Conservation (phyloP, 352 stramenopile genomes). For the Globisporangium cederbergense region DNA sequence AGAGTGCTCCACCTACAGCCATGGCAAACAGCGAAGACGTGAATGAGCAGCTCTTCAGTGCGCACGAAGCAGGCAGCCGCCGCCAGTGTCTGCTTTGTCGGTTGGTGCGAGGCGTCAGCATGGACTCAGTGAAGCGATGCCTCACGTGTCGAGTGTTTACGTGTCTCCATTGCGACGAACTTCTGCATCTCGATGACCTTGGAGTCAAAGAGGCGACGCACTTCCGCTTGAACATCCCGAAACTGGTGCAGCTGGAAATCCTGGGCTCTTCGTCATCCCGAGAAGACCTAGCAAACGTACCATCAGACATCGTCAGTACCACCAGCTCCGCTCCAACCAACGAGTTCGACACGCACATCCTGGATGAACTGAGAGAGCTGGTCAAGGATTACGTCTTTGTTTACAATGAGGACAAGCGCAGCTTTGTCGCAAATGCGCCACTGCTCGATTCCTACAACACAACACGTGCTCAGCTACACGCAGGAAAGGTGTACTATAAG, state of each 20-base stretch:
- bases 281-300: not conserved
- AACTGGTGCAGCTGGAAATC: not conserved
- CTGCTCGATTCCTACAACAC: not conserved
- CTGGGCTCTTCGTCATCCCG: no score
- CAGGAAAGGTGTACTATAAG: conserved; percentile 4
- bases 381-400: conserved; percentile 25
- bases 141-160: conserved; percentile 41
- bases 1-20: not conserved
- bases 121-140: conserved; percentile 31
- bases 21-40: not conserved
- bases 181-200: conserved; percentile 59
- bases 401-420: conserved; percentile 15
- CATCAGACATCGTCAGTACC: not conserved
- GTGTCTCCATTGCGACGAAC: conserved; percentile 41
- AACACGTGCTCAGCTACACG: not conserved
- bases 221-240: conserved; percentile 36
- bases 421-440: not conserved
- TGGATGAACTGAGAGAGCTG: conserved; percentile 24
- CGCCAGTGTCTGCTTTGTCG: conserved; percentile 34
- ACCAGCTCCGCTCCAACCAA: not conserved
- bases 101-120: conserved; percentile 16
- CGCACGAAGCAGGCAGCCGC: not conserved
- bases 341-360: conserved; percentile 9
- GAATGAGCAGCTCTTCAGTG: no score
- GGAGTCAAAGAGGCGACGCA: conserved; percentile 49